Conservation (phyloP, 371 early-diverging fungal genomes). For the Rhizomucor pusillus region DNA sequence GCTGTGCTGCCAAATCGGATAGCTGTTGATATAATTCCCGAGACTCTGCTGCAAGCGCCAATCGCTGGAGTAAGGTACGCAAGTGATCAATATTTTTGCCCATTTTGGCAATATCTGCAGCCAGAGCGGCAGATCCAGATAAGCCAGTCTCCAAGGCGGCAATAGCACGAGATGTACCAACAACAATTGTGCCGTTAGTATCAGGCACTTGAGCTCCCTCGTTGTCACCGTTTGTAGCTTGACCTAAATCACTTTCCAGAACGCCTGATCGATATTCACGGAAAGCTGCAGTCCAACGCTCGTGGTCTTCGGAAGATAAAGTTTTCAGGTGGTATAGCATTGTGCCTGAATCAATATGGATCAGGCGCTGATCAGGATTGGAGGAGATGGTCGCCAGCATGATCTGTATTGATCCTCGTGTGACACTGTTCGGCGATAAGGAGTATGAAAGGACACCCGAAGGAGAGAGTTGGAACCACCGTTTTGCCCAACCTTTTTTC, state of each 20-base stretch:
- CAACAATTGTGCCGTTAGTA: neutral
- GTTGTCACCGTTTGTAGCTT: neutral
- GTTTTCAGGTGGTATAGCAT: constrained; percentile 78
- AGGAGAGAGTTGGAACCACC: constrained; percentile 67
- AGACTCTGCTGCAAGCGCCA: constrained; percentile 5
- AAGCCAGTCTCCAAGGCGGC: constrained; percentile 6
- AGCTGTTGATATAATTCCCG: constrained; percentile 7
- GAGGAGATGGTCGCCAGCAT: constrained; percentile 62
- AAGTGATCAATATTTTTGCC: constrained; percentile 8
- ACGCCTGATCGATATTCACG: constrained; percentile 15
- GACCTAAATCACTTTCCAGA: constrained; percentile 2
- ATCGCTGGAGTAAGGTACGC: constrained; percentile 6
- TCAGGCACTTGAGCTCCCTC: neutral
- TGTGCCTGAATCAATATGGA: constrained; percentile 84
- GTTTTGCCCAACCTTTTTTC: constrained; percentile 67
- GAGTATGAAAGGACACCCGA: constrained; percentile 62
- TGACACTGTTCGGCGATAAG: constrained; percentile 56
- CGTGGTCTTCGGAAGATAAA: constrained; percentile 61
- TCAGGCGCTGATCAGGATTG: constrained; percentile 59
- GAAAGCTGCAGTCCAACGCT: constrained; percentile 61
- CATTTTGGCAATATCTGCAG: constrained; percentile 3
- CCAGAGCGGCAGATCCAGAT: constrained; percentile 5
- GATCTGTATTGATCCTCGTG: constrained; percentile 75
- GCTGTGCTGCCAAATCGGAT: constrained; percentile 3
- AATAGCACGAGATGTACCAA: neutral